Evolutionary conservation across 73 alveolate species (phyloP).

Genomic region (Diophrys sp.): DNA sequence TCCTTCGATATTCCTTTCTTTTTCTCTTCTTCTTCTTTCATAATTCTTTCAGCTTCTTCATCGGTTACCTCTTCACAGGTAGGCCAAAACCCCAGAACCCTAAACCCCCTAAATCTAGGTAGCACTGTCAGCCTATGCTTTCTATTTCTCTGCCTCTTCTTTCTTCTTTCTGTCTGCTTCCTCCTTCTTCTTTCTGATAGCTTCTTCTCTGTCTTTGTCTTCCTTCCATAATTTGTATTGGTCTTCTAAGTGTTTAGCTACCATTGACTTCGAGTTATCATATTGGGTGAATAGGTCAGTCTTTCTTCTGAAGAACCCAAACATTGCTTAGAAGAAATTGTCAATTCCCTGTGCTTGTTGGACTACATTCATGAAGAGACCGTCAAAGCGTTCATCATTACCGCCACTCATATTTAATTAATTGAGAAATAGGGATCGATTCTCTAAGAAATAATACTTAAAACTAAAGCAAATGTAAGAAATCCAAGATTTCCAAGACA

Average conservation of each 20-base stretch:
- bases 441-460: too few species aligned
- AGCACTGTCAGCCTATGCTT: too few species aligned
- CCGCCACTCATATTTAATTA: slow-evolving; percentile 28
- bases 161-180: slow-evolving; percentile 47
- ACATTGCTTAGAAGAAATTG: slow-evolving; percentile 81
- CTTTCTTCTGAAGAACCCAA: slow-evolving; percentile 89
- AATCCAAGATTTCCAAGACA: slow-evolving; percentile 44
- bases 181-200: slow-evolving; percentile 56
- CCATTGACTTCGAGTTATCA: slow-evolving; percentile 46
- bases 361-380: slow-evolving; percentile 93
- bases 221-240: slow-evolving; percentile 60
- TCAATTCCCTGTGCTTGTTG: slow-evolving; percentile 89
- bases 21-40: slow-evolving; percentile 50
- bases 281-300: slow-evolving; percentile 88
- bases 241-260: slow-evolving; percentile 40
- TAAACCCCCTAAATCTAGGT: slow-evolving; percentile 42
- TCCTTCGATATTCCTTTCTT: slow-evolving; percentile 53
- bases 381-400: slow-evolving; percentile 85
- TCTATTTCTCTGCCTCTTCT: slow-evolving; percentile 35
- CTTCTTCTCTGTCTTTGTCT: slow-evolving; percentile 69
- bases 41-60: slow-evolving; percentile 70
- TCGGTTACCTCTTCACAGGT: slow-evolving; percentile 61
- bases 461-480: slow-evolving; percentile 39
- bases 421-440: too few species aligned
- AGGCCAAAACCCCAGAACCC: slow-evolving; percentile 56